phyloP scores from a whole-genome alignment of 139 green algal genomes.

The Choricystis sp. region DNA sequence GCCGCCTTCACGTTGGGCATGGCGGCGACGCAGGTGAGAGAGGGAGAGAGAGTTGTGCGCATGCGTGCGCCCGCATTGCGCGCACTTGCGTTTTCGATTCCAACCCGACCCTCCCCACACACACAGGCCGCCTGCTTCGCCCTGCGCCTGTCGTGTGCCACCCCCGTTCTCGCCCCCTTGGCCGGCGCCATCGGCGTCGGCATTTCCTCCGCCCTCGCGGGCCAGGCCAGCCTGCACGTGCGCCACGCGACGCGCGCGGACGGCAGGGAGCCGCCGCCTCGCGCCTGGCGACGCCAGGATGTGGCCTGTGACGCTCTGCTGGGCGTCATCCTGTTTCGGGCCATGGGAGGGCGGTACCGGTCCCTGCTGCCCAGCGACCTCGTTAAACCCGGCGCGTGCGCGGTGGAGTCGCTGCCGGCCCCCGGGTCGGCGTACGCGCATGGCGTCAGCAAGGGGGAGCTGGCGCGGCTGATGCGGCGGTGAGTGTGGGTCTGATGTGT shows the following conservation, averaged over 20 bases:
- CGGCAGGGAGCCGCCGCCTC: neutral
- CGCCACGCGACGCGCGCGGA: neutral
- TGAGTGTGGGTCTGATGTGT: neutral
- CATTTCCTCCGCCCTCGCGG: conserved; percentile 32
- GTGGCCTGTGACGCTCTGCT: conserved; percentile 30
- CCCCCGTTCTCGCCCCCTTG: conserved; percentile 28
- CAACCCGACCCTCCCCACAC: neutral
- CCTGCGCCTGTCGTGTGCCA: conserved; percentile 45
- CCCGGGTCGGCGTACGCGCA: conserved; percentile 30
- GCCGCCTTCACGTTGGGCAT: conserved; percentile 15
- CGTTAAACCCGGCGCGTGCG: conserved; percentile 34
- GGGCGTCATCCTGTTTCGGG: conserved; percentile 39
- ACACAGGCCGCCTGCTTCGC: conserved; percentile 17
- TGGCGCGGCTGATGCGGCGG: conserved; percentile 23
- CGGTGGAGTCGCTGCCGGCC: conserved; percentile 36
- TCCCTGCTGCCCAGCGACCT: conserved; percentile 57
- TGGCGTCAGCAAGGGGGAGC: conserved; percentile 16
- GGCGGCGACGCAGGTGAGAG: conserved; percentile 9
- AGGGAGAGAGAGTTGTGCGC: no score
- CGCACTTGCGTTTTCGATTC: neutral
- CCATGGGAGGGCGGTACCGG: conserved; percentile 39
- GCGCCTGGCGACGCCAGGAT: conserved; percentile 17
- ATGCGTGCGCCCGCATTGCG: neutral
- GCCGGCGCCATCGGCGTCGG: conserved; percentile 35
- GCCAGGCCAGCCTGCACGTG: conserved; percentile 22